Evolutionary conservation across 2,329 filamentous ascomycete species (phyloP), one percentile per base, ranked within the genome.

Genomic region (Beauveria medogensis): DNA sequence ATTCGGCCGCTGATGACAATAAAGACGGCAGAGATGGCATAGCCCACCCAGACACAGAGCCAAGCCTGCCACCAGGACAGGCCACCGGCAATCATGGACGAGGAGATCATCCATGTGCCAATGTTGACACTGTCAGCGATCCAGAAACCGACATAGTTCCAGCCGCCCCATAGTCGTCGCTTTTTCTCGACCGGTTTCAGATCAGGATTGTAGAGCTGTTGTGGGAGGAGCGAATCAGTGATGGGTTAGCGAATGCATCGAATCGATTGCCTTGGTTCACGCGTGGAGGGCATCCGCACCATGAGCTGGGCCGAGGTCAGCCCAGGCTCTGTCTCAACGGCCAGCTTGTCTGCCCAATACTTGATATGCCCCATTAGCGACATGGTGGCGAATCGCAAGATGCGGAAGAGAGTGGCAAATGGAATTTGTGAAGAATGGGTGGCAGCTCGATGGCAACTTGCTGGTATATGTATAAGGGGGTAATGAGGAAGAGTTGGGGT

Each of bases 21-120:
- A 74, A 96, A 95, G 70, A 76, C 77, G 37, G 81, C 90, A 0
- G 91, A 85, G 65, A 96, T 86, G 44, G 85, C 79, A 70, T 96
- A 96, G 59, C 92, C 92, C 30, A 92, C 76, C 87, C 91, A 93
- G 48, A 96, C 90, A 69, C 89, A 92, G n/a, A 91, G 76, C 87
- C 89, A 91, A 16, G 90, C 88, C 75, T 96, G 91, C 91, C 91
- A 96, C 91, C 91, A 96, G 8, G 90, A 90, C 24, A 95, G 79
- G 14, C 91, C 90, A 53, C 77, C 79, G 1, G 88, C 82, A 40
- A 95, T 90, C 83, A 91, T 92, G 43, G 89, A 86, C 1, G 89
- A 91, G 0, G 90, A 89, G 64, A 95, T 94, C 90, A 95, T 96
- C 92, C 91, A 95, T 2, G 91, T 94, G 74, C 93, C 94, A 71